Percentiles rank a stretch among this genome's conserved stretches.
Conservation (phyloP, 78 protist genomes). For the Monocercomonoides exilis region DNA sequence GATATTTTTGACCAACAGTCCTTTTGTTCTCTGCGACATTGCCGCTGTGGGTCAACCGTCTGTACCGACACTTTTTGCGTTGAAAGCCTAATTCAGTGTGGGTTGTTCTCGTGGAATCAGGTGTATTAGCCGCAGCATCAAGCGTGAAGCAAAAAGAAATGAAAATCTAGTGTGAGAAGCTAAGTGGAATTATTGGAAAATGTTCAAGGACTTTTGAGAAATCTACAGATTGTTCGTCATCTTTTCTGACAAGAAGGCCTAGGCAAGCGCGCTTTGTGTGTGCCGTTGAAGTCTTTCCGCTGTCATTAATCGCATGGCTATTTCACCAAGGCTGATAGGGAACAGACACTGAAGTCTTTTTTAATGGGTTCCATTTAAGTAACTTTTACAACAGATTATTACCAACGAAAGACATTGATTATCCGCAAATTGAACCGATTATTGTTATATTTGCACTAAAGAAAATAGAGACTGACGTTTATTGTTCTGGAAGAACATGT, state of each 20-base stretch:
- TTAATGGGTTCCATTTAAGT: constrained; percentile 18
- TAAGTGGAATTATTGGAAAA: background rate
- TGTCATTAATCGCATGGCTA: constrained; percentile 19
- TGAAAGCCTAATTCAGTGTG: background rate
- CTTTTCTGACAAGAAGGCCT: constrained; percentile 37
- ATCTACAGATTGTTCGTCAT: constrained; percentile 12
- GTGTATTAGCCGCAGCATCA: background rate
- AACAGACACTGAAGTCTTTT: constrained; percentile 32
- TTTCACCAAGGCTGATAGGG: constrained; percentile 19
- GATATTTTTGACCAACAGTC: constrained; percentile 27
- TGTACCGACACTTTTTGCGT: background rate
- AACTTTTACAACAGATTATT: constrained; percentile 11
- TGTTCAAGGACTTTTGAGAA: background rate
- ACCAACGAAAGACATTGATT: background rate
- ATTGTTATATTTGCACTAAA: background rate
- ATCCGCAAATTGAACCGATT: background rate
- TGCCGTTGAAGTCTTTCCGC: background rate
- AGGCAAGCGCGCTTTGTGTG: constrained; percentile 29
- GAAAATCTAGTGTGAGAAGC: background rate
- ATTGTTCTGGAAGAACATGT: constrained; percentile 42
- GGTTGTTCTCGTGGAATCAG: too few relatives aligned
- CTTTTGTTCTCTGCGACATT: constrained; percentile 59
- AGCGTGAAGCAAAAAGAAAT: background rate
- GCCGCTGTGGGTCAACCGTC: constrained; percentile 24
- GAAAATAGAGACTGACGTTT: constrained; percentile 26